phyloP scores from a whole-genome alignment of 768 basidiomycete species.

The Kwoniella shandongensis region DNA sequence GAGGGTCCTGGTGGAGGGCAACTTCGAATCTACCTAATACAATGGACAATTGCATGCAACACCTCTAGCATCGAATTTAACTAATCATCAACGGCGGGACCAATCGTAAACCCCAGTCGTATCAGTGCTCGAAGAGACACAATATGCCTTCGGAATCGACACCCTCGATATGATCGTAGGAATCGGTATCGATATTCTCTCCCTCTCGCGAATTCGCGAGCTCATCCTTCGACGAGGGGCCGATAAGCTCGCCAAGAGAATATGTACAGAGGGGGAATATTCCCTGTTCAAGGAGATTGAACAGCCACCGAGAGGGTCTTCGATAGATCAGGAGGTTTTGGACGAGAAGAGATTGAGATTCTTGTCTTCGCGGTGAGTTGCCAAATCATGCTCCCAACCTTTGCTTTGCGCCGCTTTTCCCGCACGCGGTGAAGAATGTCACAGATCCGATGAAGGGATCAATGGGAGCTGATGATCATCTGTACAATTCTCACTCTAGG shows the following conservation, averaged over 20 bases:
- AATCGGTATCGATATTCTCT: slow-evolving; percentile 47
- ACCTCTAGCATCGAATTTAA: no score
- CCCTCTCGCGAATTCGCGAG: slow-evolving; percentile 26
- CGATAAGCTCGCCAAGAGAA: slow-evolving; percentile 29
- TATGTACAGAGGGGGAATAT: slow-evolving; percentile 33
- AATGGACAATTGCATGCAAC: no score
- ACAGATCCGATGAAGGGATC: no score
- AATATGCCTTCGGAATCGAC: no score
- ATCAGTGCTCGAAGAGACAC: no score
- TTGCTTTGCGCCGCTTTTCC: background rate
- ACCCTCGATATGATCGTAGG: slow-evolving; percentile 36
- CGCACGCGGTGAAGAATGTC: no score
- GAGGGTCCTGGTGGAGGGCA: no score
- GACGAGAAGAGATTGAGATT: slow-evolving; percentile 9
- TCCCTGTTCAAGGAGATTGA: slow-evolving; percentile 10
- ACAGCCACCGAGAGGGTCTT: background rate
- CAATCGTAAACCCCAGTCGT: no score
- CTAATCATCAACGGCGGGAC: no score
- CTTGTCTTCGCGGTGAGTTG: slow-evolving; percentile 20
- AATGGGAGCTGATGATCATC: no score
- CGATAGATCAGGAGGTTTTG: background rate
- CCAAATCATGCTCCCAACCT: background rate
- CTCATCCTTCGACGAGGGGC: slow-evolving; percentile 28
- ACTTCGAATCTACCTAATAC: no score
- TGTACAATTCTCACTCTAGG: slow-evolving; percentile 17